These are phyloP conservation scores for Tylopilus vinaceipallidus DNA, from an alignment of 768 basidiomycete genomes.

Conservation along the genomic window DNA sequence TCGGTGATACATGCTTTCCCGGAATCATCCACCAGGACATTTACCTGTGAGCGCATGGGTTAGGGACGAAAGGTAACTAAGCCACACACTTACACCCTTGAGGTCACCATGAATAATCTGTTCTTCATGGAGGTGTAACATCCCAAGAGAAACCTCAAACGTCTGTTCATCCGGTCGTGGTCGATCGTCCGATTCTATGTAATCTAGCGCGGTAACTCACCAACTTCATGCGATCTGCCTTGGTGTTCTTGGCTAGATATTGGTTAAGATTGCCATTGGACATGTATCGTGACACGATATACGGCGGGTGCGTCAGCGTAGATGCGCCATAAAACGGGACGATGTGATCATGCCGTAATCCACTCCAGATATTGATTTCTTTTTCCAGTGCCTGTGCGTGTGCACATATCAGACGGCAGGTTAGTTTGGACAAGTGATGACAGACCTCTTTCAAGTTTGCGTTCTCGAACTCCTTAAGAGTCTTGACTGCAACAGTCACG, in stretches of 20 bases:
- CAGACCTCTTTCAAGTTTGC: neutral
- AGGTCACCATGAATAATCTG: conserved; percentile 30
- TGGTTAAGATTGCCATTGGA: conserved; percentile 4
- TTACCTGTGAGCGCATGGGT: conserved; percentile 19
- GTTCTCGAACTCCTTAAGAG: neutral
- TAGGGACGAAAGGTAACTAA: neutral
- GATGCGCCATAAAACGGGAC: conserved; percentile 14
- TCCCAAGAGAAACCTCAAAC: conserved; percentile 12
- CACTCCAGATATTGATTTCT: conserved; percentile 14
- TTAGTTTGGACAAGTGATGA: neutral
- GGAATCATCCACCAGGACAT: conserved; percentile 33
- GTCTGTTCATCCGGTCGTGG: too few relatives aligned
- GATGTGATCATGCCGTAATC: conserved; percentile 9
- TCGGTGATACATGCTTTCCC: conserved; percentile 32
- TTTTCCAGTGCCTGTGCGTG: conserved; percentile 2
- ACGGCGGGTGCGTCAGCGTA: conserved; percentile 1
- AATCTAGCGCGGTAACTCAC: neutral
- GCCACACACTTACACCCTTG: conserved; percentile 22
- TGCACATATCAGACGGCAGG: neutral
- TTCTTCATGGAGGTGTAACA: conserved; percentile 16
- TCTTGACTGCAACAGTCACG: conserved; percentile 5
- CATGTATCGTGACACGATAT: conserved; percentile 12
- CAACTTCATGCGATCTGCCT: neutral
- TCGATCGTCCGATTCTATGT: too few relatives aligned
- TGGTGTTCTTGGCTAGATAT: conserved; percentile 1